A percentile compares a stretch with the other conserved stretches of the same genome.
phyloP scores from a whole-genome alignment of 2,329 filamentous ascomycete genomes.

The Fusarium nanum region DNA sequence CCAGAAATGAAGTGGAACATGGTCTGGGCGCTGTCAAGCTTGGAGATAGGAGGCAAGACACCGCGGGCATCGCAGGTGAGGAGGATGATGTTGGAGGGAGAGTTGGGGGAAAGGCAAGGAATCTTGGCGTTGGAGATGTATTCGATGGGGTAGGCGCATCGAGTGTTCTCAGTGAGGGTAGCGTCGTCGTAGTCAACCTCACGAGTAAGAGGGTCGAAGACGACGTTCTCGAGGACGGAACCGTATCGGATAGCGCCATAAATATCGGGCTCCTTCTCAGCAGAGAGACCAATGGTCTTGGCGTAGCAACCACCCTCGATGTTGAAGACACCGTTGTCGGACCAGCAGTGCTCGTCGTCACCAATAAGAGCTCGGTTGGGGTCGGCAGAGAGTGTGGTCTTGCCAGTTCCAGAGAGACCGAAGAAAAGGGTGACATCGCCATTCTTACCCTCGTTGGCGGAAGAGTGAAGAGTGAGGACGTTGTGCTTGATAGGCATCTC shows the following conservation, averaged over 20 bases:
- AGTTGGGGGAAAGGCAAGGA: conserved; percentile 85
- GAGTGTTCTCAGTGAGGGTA: conserved; percentile 97
- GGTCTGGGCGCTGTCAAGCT: conserved; percentile 92
- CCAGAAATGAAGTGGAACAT: conserved; percentile 99
- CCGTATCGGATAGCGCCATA: conserved; percentile 96
- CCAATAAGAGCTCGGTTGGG: conserved; percentile 96
- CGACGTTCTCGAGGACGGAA: conserved; percentile 97
- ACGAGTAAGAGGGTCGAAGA: conserved; percentile 91
- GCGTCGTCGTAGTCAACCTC: conserved; percentile 94
- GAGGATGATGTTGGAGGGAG: conserved; percentile 97
- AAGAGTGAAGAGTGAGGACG: conserved; percentile 97
- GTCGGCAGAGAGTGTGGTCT: conserved; percentile 97
- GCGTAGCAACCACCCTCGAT: conserved; percentile 99
- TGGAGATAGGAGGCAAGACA: conserved; percentile 97
- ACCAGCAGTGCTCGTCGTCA: conserved; percentile 99
- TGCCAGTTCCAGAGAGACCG: conserved; percentile 96
- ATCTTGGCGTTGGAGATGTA: conserved; percentile 99
- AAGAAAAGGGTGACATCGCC: conserved; percentile 99
- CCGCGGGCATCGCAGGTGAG: conserved; percentile 98
- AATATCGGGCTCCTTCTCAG: conserved; percentile 99
- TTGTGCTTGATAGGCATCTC: conserved; percentile 99
- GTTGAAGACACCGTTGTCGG: conserved; percentile 96
- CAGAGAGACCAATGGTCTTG: conserved; percentile 97
- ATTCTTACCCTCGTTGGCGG: conserved; percentile 93
- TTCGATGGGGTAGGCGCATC: conserved; percentile 98